phyloP scores from a whole-genome alignment of 257 asterid species.

The Hygrophila difformis region DNA sequence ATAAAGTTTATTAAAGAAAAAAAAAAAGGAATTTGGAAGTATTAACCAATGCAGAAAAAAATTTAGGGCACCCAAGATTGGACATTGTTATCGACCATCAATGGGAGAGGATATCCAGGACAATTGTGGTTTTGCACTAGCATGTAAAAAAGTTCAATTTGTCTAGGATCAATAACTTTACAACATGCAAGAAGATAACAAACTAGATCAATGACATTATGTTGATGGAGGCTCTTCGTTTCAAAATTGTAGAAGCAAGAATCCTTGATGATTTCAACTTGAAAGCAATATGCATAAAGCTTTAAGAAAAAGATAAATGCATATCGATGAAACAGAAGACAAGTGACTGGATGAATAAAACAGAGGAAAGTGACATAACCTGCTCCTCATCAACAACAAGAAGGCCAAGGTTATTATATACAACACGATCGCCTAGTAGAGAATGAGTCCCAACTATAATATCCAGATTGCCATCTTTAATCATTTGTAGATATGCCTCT shows the following conservation, averaged over 20 bases:
- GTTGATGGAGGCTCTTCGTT: too few relatives aligned
- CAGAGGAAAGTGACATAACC: conserved; percentile 43
- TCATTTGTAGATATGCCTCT: conserved; percentile 65
- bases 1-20: too few relatives aligned
- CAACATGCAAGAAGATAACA: background rate
- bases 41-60: too few relatives aligned
- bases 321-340: background rate
- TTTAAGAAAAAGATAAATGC: background rate
- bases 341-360: conserved; percentile 10
- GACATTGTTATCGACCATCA: background rate
- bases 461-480: conserved; percentile 71
- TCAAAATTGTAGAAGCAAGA: background rate
- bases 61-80: too few relatives aligned
- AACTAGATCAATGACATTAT: background rate
- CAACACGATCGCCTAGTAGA: conserved; percentile 86
- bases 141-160: background rate
- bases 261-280: background rate
- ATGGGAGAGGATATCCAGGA: background rate
- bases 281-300: too few relatives aligned
- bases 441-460: conserved; percentile 93
- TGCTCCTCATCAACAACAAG: conserved; percentile 99
- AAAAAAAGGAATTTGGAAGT: too few relatives aligned
- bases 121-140: background rate
- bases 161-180: background rate
- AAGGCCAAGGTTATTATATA: conserved; percentile 75